These are phyloP conservation scores for Arthrobotrys sphaeroides DNA, from an alignment of 2,329 filamentous ascomycete genomes.

Conservation along the genomic window DNA sequence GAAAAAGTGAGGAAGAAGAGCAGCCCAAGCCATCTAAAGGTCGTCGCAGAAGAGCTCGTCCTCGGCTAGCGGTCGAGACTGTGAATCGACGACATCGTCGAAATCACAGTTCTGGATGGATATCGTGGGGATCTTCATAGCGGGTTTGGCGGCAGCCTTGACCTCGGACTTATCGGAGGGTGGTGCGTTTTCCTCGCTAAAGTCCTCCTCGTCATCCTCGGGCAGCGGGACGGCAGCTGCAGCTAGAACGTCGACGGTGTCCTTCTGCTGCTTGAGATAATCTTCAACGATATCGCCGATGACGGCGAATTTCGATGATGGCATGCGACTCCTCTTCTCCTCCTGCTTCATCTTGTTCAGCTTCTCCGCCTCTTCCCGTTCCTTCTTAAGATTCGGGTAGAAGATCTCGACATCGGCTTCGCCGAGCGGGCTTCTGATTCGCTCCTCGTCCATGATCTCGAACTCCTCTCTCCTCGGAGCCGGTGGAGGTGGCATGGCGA, in stretches of 20 bases:
- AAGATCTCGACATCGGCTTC: slow-evolving; percentile 51
- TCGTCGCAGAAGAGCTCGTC: slow-evolving; percentile 43
- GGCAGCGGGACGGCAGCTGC: slow-evolving; percentile 35
- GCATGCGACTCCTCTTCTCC: slow-evolving; percentile 24
- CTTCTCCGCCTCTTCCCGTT: slow-evolving; percentile 38
- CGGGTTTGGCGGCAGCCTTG: not conserved
- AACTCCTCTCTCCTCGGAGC: slow-evolving; percentile 4
- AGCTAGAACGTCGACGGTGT: not conserved
- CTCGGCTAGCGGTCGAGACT: slow-evolving; percentile 34
- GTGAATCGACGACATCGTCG: slow-evolving; percentile 15
- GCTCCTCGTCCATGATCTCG: slow-evolving; percentile 42
- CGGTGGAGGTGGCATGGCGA: slow-evolving; percentile 49
- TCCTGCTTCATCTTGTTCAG: slow-evolving; percentile 17
- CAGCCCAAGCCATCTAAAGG: slow-evolving; percentile 10
- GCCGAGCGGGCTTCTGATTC: slow-evolving; percentile 45
- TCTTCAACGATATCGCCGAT: slow-evolving; percentile 41
- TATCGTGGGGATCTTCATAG: slow-evolving; percentile 13
- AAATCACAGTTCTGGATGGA: slow-evolving; percentile 25
- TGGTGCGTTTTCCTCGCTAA: not conserved
- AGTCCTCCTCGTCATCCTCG: slow-evolving; percentile 22
- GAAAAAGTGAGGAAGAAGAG: not conserved
- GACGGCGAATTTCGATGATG: slow-evolving; percentile 38
- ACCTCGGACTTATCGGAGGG: not conserved
- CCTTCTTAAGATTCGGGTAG: slow-evolving; percentile 45
- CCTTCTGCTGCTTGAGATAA: slow-evolving; percentile 34